A percentile compares a stretch with the other conserved stretches of the same genome.
Evolutionary conservation across 441 rosid species (phyloP).

Genomic region (Corymbia citriodora): DNA sequence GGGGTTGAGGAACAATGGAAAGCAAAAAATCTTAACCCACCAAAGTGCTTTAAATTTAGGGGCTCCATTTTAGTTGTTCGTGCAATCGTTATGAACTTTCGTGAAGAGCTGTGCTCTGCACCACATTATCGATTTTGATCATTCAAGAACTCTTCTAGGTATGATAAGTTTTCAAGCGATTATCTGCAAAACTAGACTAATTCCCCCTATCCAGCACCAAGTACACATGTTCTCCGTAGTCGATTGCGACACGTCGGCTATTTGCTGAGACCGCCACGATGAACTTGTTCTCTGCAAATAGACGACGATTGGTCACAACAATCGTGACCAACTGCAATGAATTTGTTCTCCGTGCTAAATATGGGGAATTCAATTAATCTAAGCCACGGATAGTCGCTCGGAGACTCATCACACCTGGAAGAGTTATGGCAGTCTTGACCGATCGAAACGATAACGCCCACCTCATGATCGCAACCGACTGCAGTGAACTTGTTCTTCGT

Average conservation of each 20-base stretch:
- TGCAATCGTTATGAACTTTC: too few relatives aligned
- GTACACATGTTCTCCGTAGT: not conserved
- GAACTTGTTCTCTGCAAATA: not conserved
- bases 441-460: not conserved
- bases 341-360: not conserved
- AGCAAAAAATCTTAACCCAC: too few relatives aligned
- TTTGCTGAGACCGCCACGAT: not conserved
- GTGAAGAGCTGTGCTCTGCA: too few relatives aligned
- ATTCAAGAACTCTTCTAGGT: not conserved
- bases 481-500: too few relatives aligned
- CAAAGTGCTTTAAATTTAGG: too few relatives aligned
- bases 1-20: too few relatives aligned
- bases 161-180: not conserved
- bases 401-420: not conserved
- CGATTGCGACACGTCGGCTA: not conserved
- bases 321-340: not conserved
- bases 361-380: not conserved
- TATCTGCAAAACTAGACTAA: fast-evolving
- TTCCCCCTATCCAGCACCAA: not conserved
- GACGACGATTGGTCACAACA: not conserved
- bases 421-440: not conserved
- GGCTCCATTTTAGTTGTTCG: too few relatives aligned
- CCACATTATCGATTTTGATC: too few relatives aligned
- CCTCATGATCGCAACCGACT: too few relatives aligned
- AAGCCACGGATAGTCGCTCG: not conserved